Base-by-base conservation (phyloP, 495 filamentous ascomycete genomes). In the Hypoxylon intermedium region DNA sequence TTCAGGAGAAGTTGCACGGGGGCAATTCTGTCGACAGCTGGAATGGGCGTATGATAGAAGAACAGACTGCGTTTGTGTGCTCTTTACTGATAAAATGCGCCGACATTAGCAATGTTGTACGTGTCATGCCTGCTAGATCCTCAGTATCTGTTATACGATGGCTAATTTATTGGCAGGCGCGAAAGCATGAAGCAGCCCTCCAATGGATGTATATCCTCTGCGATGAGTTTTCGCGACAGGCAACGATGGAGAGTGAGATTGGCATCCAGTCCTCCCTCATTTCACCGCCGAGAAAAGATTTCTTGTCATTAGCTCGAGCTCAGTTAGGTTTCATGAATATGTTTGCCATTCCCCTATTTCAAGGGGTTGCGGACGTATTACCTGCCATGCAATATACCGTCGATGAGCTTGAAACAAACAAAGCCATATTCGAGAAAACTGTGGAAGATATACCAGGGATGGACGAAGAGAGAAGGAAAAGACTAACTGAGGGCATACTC, bases 281-380 rank as follows among this genome's bases (percentile, higher is more conserved):
- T 64, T 88, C 91, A 1, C 87, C 88, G 9, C 93, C 94, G 6
- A 89, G 91, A 59, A 83, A 90, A 43, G 92, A 93, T 48, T 88
- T 91, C 47, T 64, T 92, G 6, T 92, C 93, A 36, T 82, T 97
- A n/a, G 88, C 86, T 46, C 87, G 87, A 26, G 88, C 91, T 9
- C 95, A 98, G 74, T 89, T 96, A 63, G 86, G 89, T 23, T 98
- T 98, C 76, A 97, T 98, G 89, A 94, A 89, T 51, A 82, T 97
- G 55, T 98, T 98, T 69, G 94, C 93, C 16, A 82, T 89, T 30
- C 94, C 94, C 0, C 82, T 98, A 0, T 98, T 98, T 68, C 86
- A 92, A 58, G 88, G 85, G 18, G 85, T 97, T 13, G 85, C 89
- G 20, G 87, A 95, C 49, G 83, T 98, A 34, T 74, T 98, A 45